phyloP scores from a whole-genome alignment of 2,329 filamentous ascomycete species.

The Diaporthe nobilis region DNA sequence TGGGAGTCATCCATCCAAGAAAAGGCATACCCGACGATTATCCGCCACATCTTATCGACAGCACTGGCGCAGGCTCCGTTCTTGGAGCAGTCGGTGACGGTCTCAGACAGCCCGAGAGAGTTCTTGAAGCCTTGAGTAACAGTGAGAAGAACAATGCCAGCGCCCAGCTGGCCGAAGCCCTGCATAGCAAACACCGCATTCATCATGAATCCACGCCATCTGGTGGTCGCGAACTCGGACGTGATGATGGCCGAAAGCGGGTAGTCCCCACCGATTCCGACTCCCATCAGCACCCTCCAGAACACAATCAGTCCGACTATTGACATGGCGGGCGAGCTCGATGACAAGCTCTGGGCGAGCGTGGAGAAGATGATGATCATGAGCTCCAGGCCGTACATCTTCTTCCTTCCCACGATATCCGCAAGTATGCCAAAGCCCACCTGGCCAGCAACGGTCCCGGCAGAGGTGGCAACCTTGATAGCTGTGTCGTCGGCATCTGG shows the following conservation, averaged over 20 bases:
- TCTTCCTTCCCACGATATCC: constrained; percentile 69
- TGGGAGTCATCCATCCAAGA: not conserved
- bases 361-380: constrained; percentile 86
- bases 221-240: constrained; percentile 86
- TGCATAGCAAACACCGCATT: constrained; percentile 90
- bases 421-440: constrained; percentile 84
- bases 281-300: constrained; percentile 83
- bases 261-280: constrained; percentile 84
- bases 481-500: constrained; percentile 80
- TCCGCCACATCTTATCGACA: constrained; percentile 91
- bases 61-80: constrained; percentile 72
- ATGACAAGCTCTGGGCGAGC: constrained; percentile 77
- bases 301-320: constrained; percentile 80
- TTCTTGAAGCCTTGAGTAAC: constrained; percentile 79
- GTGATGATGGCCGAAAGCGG: constrained; percentile 87
- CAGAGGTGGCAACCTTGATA: constrained; percentile 88
- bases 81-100: constrained; percentile 67
- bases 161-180: constrained; percentile 83
- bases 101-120: constrained; percentile 67
- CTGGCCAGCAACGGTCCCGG: constrained; percentile 89
- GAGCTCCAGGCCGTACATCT: constrained; percentile 79
- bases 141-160: constrained; percentile 82
- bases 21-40: constrained; percentile 69
- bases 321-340: constrained; percentile 73
- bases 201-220: constrained; percentile 91